Evolutionary conservation across 1,284 basidiomycete species (phyloP), one percentile per base, ranked within the genome.

Genomic region (Puccinia polysora): DNA sequence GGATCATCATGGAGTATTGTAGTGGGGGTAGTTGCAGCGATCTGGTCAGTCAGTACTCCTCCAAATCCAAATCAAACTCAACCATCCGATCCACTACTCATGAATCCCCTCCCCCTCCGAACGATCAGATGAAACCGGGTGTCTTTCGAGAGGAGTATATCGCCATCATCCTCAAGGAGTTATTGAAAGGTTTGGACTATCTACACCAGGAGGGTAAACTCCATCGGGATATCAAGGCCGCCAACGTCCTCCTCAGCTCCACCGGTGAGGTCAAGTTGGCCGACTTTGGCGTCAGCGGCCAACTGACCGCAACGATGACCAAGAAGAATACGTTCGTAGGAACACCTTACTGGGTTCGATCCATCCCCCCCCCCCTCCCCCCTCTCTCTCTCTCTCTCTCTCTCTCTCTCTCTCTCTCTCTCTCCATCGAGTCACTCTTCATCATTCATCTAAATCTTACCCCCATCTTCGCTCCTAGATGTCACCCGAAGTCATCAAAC

Each of bases 301-400:
- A 98, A 79, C 84, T 99, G 28, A 97, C 93, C 18, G 80, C 81
- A 20, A 81, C 81, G 34, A 78, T 79, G 77, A 78, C 77, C 8
- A 96, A 96, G 86, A 97, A 97, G 85, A 97, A 97, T 77, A 97
- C 93, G 0, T 97, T 97, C 79, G 94, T 97, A 63, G 91, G 95
- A 34, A 95, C 94, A 34, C 78, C 77, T 0, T 78, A 77, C 73
- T 78, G 77, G 77, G 68, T 60, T 40, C n/a, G 56, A n/a, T n/a
- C n/a, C n/a, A n/a, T n/a, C n/a, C n/a, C n/a, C n/a, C n/a, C n/a
- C n/a, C n/a, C n/a, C n/a, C n/a, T n/a, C n/a, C n/a, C n/a, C n/a
- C n/a, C n/a, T n/a, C n/a, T n/a, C n/a, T n/a, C n/a, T n/a, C n/a
- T n/a, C n/a, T n/a, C n/a, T n/a, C n/a, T n/a, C n/a, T n/a, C n/a